Evolutionary conservation across 2,329 filamentous ascomycete species (phyloP), one percentile per base, ranked within the genome.

Genomic region (Paradendryphiella salina): DNA sequence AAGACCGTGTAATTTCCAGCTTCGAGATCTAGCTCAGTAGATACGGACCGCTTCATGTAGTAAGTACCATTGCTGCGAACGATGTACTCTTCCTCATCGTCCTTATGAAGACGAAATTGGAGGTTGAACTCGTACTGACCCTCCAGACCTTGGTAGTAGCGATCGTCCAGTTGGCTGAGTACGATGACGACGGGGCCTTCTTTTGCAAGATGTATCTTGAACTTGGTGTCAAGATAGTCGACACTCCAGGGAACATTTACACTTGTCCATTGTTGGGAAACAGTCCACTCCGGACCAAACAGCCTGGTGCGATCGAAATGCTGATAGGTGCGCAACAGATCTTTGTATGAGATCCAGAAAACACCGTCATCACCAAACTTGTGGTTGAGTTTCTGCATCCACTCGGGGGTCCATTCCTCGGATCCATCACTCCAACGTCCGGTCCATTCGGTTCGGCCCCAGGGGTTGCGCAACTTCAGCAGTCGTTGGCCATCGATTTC

Each of bases 341-440:
- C 83, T 11, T 79, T 71, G 63, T 84, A 85, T 1, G 77, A 80
- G 29, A 85, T 84, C 81, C 82, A 85, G 67, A 85, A 84, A 26
- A 84, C 63, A 7, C 88, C 88, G 60, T 92, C 88, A 59, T 90
- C 86, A 32, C 88, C 88, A 60, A 92, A 92, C 34, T 82, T 84
- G 67, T 92, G 88, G 37, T 81, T 79, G 0, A 94, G 79, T 61
- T 86, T 85, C 52, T 84, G 75, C 73, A 93, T 85, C 82, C 87
- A 90, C 59, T 91, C 85, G 0, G 88, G 79, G 1, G 88, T 93
- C 90, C 90, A 95, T 71, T 93, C 86, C 63, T 89, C 88, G 5
- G 87, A 90, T 0, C 90, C 90, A 65, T 94, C 90, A 31, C 83
- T 86, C 89, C 89, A 94, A 1, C 88, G 79, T 1, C 90, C 90